Evolutionary conservation across 495 filamentous ascomycete species (phyloP).

Genomic region (Physcia stellaris): DNA sequence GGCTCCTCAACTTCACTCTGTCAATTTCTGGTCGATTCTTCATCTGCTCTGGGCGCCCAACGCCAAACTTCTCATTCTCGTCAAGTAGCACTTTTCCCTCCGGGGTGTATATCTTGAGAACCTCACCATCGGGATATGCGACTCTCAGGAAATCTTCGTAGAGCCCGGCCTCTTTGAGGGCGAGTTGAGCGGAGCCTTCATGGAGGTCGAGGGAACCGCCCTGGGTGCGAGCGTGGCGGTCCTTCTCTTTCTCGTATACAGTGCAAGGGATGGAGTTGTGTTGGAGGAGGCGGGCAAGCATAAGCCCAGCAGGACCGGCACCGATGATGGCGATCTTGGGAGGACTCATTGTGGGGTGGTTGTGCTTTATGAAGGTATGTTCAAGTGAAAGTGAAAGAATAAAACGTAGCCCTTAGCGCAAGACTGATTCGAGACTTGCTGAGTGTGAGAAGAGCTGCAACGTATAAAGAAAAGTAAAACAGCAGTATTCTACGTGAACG

Average conservation of each 20-base stretch:
- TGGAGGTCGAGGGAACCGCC: constrained; percentile 46
- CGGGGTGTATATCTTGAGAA: constrained; percentile 19
- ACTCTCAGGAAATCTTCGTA: constrained; percentile 28
- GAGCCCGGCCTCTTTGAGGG: constrained; percentile 35
- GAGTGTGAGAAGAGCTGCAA: no score
- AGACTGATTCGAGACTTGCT: no score
- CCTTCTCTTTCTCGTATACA: constrained; percentile 35
- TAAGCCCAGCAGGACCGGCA: constrained; percentile 41
- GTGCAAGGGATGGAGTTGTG: constrained; percentile 25
- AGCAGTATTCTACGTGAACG: no score
- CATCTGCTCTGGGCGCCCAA: constrained; percentile 23
- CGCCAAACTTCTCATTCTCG: constrained; percentile 14
- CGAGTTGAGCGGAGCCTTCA: constrained; percentile 30
- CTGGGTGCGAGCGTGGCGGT: constrained; percentile 26
- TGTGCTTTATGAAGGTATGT: no score
- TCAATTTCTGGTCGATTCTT: no score
- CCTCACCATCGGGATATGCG: constrained; percentile 33
- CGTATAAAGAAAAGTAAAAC: no score
- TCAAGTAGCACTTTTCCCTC: constrained; percentile 9
- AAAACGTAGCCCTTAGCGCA: no score
- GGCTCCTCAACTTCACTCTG: constrained; percentile 14
- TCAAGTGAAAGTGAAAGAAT: no score
- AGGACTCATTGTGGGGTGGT: no score
- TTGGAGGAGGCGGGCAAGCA: constrained; percentile 39
- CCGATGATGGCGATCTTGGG: constrained; percentile 40